phyloP scores from a whole-genome alignment of 1,139 yeast genomes.

The Sugiyamaella neomexicana region DNA sequence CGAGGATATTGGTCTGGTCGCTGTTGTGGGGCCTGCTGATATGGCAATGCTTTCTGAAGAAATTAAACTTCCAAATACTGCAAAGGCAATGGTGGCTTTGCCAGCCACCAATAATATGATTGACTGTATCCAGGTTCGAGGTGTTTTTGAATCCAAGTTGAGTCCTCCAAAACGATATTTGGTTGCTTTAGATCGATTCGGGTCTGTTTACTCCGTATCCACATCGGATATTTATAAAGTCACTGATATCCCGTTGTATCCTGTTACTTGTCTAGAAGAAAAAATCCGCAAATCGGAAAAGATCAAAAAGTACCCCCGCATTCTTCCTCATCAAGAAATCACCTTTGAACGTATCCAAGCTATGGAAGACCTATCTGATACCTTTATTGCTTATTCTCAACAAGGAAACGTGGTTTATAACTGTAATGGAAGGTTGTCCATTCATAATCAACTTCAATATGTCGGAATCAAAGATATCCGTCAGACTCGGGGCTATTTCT shows the following conservation, averaged over 20 bases:
- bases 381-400: conserved; percentile 8
- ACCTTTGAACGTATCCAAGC: conserved; percentile 14
- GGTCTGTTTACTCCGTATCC: conserved; percentile 6
- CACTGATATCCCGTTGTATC: conserved; percentile 12
- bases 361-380: conserved; percentile 8
- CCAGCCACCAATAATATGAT: conserved; percentile 13
- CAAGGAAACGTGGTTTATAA: conserved; percentile 13
- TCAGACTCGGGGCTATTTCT: conserved; percentile 9
- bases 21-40: conserved; percentile 14
- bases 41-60: conserved; percentile 14
- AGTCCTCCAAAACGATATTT: conserved; percentile 9
- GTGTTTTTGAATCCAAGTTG: conserved; percentile 10
- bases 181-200: conserved; percentile 10
- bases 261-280: conserved; percentile 7
- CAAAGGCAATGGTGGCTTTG: conserved; percentile 7
- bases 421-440: background rate
- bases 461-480: conserved; percentile 12
- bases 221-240: conserved; percentile 13
- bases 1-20: conserved; percentile 11
- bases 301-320: conserved; percentile 11
- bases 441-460: conserved; percentile 3
- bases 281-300: conserved; percentile 11
- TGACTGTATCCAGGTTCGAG: conserved; percentile 10
- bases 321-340: conserved; percentile 4
- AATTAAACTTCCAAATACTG: conserved; percentile 7